Percentiles rank a stretch among this genome's conserved stretches.
phyloP scores from a whole-genome alignment of 345 rosid genomes.

The Lagerstroemia speciosa region DNA sequence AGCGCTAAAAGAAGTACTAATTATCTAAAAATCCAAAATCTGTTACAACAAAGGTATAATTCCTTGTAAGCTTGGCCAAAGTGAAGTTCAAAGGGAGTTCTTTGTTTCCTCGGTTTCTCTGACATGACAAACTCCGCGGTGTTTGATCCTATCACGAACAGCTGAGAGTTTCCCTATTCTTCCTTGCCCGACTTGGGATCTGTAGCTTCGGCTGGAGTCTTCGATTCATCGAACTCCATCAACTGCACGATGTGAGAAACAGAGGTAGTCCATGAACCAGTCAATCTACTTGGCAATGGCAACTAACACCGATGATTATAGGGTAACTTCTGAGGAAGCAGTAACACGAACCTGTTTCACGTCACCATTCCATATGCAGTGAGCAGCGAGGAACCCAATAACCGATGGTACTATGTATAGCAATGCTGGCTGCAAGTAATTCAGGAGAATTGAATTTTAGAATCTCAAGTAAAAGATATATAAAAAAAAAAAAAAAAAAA shows the following conservation, averaged over 20 bases:
- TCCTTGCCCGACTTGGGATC: conserved; percentile 18
- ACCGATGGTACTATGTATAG: conserved; percentile 90
- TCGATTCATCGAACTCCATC: conserved; percentile 83
- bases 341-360: conserved; percentile 68
- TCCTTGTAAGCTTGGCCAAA: not conserved
- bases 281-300: too few relatives aligned
- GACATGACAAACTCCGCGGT: not conserved
- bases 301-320: too few relatives aligned
- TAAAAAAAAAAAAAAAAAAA: too few relatives aligned
- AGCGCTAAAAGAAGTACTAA: not conserved
- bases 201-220: conserved; percentile 28
- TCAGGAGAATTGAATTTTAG: too few relatives aligned
- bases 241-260: conserved; percentile 34
- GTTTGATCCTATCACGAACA: not conserved
- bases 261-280: not conserved
- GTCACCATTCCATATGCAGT: conserved; percentile 88
- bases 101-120: not conserved
- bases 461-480: too few relatives aligned
- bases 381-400: conserved; percentile 84
- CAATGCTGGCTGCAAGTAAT: conserved; percentile 85
- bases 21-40: not conserved
- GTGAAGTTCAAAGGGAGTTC: not conserved
- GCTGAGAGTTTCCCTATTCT: not conserved
- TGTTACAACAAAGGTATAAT: not conserved
- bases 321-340: too few relatives aligned